Evolutionary conservation across 2,329 filamentous ascomycete species (phyloP).

Genomic region (Diaporthe ilicicola): DNA sequence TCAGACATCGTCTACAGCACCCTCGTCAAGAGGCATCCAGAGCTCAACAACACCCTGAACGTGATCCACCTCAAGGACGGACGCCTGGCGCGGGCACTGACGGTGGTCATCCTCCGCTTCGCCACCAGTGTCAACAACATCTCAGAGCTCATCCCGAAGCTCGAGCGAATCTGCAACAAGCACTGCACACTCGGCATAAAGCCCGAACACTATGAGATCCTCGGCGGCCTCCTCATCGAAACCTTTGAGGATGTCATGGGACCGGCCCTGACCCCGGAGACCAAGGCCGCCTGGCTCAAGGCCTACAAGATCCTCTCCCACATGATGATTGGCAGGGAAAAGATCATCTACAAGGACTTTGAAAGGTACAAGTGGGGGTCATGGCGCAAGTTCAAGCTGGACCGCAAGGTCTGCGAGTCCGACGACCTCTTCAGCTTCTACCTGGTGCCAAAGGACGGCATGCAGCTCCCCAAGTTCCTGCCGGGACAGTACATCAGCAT

Average conservation of each 20-base stretch:
- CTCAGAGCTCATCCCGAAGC: slow-evolving; percentile 55
- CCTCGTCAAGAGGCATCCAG: slow-evolving; percentile 68
- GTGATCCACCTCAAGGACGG: slow-evolving; percentile 66
- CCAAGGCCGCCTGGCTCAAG: slow-evolving; percentile 70
- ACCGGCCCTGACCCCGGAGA: slow-evolving; percentile 66
- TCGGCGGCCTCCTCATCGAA: slow-evolving; percentile 70
- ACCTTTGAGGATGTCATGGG: slow-evolving; percentile 72
- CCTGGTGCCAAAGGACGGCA: slow-evolving; percentile 66
- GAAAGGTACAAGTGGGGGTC: slow-evolving; percentile 62
- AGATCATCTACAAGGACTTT: slow-evolving; percentile 64
- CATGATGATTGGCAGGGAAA: slow-evolving; percentile 71
- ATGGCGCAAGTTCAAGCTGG: slow-evolving; percentile 71
- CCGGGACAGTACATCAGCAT: slow-evolving; percentile 76
- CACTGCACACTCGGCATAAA: slow-evolving; percentile 72
- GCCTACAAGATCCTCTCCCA: slow-evolving; percentile 75
- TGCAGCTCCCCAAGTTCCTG: slow-evolving; percentile 66
- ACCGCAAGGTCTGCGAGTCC: slow-evolving; percentile 68
- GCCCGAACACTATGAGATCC: slow-evolving; percentile 71
- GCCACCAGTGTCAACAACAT: slow-evolving; percentile 71
- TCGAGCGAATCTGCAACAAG: slow-evolving; percentile 68
- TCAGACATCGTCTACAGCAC: slow-evolving; percentile 74
- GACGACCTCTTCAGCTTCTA: slow-evolving; percentile 74
- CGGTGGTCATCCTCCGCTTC: slow-evolving; percentile 70
- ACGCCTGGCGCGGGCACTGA: slow-evolving; percentile 65
- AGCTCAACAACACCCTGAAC: slow-evolving; percentile 74